These are phyloP conservation scores for Fusarium cicatricum DNA, from an alignment of 2,329 filamentous ascomycete species.

Conservation along the genomic window DNA sequence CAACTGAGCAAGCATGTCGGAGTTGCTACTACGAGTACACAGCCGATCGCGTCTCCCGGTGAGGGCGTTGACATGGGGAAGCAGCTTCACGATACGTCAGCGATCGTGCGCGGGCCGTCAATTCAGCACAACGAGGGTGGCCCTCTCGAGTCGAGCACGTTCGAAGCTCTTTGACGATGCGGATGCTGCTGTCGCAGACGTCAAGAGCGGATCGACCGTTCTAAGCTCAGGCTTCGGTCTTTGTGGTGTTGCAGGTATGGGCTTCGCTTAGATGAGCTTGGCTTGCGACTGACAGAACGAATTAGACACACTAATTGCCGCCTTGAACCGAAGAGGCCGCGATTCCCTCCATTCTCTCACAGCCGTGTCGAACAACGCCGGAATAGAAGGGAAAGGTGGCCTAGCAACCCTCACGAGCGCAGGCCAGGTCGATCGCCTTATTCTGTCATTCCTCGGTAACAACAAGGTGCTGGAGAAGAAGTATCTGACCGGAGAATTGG, in stretches of 20 bases:
- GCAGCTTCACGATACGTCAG: constrained; percentile 30
- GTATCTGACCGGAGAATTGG: constrained; percentile 77
- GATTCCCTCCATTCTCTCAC: constrained; percentile 73
- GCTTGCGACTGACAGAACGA: constrained; percentile 15
- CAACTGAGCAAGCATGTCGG: constrained; percentile 21
- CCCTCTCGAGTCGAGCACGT: constrained; percentile 12
- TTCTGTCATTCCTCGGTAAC: constrained; percentile 78
- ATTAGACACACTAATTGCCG: constrained; percentile 76
- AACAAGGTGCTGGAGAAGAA: constrained; percentile 80
- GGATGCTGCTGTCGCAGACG: constrained; percentile 73
- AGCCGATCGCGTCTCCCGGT: constrained; percentile 4
- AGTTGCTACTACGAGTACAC: constrained; percentile 17
- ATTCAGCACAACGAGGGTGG: constrained; percentile 32
- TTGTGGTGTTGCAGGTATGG: constrained; percentile 74
- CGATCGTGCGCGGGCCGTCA: constrained; percentile 7
- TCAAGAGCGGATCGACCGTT: constrained; percentile 74
- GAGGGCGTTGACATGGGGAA: constrained; percentile 32
- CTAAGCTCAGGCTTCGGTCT: constrained; percentile 85
- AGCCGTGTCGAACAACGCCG: constrained; percentile 84
- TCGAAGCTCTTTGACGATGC: constrained; percentile 64
- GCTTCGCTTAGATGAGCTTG: background rate
- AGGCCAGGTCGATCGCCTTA: constrained; percentile 75
- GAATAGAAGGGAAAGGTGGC: constrained; percentile 72
- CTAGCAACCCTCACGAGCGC: constrained; percentile 73
- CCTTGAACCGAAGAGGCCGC: constrained; percentile 67